Evolutionary conservation across 2,329 filamentous ascomycete species (phyloP).

Genomic region (Dactylellina sp.): DNA sequence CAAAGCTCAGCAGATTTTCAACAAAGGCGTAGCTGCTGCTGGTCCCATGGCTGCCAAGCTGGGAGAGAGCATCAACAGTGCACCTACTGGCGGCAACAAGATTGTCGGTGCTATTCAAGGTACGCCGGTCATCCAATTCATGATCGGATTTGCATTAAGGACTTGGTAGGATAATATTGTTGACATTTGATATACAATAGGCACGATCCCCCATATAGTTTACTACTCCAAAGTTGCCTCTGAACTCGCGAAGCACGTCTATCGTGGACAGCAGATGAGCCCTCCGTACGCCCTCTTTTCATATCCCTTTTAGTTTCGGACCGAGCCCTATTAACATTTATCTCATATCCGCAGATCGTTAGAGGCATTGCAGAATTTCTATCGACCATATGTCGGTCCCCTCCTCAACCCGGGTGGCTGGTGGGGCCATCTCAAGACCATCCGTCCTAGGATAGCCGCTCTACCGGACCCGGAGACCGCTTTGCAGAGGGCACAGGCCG

Average conservation of each 20-base stretch:
- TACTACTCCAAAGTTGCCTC: conserved; percentile 93
- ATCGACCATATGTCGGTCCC: conserved; percentile 33
- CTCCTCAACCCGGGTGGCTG: conserved; percentile 53
- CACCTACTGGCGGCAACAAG: conserved; percentile 83
- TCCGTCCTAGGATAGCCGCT: conserved; percentile 65
- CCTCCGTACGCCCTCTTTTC: conserved; percentile 80
- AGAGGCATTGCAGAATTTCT: conserved; percentile 42
- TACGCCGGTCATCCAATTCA: conserved; percentile 69
- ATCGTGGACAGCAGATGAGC: conserved; percentile 87
- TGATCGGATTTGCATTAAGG: neutral
- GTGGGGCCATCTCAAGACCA: conserved; percentile 53
- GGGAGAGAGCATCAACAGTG: conserved; percentile 65
- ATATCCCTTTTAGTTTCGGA: neutral
- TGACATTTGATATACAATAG: conserved; percentile 66
- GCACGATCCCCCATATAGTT: conserved; percentile 83
- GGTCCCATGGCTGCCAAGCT: conserved; percentile 61
- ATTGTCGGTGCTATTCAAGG: conserved; percentile 82
- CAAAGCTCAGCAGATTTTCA: conserved; percentile 62
- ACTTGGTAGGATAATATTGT: conserved; percentile 5
- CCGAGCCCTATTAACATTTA: neutral
- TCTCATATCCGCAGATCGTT: conserved; percentile 18
- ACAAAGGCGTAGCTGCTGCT: conserved; percentile 66
- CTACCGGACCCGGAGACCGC: conserved; percentile 71
- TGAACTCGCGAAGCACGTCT: conserved; percentile 88
- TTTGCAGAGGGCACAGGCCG: conserved; percentile 73